Base-by-base conservation (phyloP, 805 yeast species). In the Candida adriatica region DNA sequence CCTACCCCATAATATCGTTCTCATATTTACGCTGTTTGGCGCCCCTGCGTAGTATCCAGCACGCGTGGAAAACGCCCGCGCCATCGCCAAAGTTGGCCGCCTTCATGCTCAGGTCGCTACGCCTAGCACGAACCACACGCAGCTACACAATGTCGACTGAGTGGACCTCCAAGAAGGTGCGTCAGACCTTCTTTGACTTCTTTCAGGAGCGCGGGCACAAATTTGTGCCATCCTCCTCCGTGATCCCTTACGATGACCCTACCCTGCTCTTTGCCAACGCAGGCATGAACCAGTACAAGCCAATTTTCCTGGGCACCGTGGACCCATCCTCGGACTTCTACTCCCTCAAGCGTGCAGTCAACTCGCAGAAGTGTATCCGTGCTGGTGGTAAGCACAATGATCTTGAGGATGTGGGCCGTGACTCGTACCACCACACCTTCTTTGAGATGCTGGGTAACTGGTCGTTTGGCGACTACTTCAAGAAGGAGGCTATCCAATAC, bases 371-470 rank as follows among this genome's bases (percentile, higher is more conserved):
- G 61, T 92, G 97, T 73, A 90, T 92, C 51, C 79, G 99, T 66
- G 99, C 99, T 19, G 99, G 99, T 61, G 99, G 99, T 59, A 92
- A 92, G 62, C 99, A 92, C 62, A 82, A 82, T 49, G 98, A 92
- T 65, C 74, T 92, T 55, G 99, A 92, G 58, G 99, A 92, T 61
- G 99, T 92, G 29, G 99, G 99, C 43, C 78, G 82, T 53, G 99
- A 92, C 62, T 85, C 95, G 32, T 92, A 92, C 56, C 99, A 92
- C 59, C 99, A 92, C 61, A 92, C 99, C 13, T 94, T 94, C 56
- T 92, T 92, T 49, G 99, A 92, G 66, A 92, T 92, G 99, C 73
- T 92, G 62, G 99, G 99, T 53, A 92, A 92, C 70, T 92, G 99
- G 99, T 92, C 98, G 6, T 92, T 92, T 61, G 99, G 99, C 51